These are phyloP conservation scores for Nigrospora oryzae DNA, from an alignment of 2,329 filamentous ascomycete species.

Conservation along the genomic window DNA sequence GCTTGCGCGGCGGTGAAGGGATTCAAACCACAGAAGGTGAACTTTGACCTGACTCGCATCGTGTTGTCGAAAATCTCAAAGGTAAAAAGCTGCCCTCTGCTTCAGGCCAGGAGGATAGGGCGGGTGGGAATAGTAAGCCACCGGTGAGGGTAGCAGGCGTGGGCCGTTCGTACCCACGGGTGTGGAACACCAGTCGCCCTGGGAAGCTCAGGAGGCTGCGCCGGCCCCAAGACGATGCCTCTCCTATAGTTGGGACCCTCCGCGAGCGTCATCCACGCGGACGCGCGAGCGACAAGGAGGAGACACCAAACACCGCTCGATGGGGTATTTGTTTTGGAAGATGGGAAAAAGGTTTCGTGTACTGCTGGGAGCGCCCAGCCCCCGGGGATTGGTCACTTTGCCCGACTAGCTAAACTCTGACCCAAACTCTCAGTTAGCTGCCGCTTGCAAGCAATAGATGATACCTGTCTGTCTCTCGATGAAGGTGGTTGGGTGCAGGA, in stretches of 20 bases:
- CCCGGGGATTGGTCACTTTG: neutral
- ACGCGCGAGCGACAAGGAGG: neutral
- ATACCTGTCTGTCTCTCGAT: too few species aligned
- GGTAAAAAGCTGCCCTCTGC: too few species aligned
- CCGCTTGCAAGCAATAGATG: too few species aligned
- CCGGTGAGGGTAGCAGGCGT: too few species aligned
- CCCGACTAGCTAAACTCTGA: slow-evolving; percentile 1
- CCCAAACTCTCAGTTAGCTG: neutral
- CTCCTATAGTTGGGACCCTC: neutral
- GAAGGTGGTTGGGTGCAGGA: too few species aligned
- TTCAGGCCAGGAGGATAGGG: too few species aligned
- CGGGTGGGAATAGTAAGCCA: too few species aligned
- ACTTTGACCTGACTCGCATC: slow-evolving; percentile 2
- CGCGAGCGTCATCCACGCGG: neutral
- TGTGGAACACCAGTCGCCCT: neutral
- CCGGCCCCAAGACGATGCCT: neutral
- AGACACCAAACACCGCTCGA: neutral
- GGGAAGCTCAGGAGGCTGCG: slow-evolving; percentile 1
- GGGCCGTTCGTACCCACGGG: neutral
- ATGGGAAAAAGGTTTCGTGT: slow-evolving; percentile 1
- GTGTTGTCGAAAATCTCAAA: too few species aligned
- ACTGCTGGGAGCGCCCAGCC: neutral
- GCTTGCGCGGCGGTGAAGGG: slow-evolving; percentile 1
- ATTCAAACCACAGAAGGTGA: slow-evolving; percentile 1
- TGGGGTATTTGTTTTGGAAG: neutral